Conservation (phyloP, 768 basidiomycete species). For the Tubosaeta sp. region DNA sequence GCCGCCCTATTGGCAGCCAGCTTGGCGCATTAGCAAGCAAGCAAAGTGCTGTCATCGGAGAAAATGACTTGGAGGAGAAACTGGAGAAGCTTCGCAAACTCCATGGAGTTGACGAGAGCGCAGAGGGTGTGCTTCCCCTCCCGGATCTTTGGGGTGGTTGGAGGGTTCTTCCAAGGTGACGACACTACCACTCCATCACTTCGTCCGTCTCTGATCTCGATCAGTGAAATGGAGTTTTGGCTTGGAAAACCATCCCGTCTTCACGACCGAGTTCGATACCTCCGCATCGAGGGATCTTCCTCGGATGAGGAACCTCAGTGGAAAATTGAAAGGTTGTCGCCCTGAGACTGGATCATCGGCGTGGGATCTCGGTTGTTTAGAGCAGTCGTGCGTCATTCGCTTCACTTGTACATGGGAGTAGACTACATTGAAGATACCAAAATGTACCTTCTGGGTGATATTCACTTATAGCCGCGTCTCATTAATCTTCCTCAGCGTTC, state of each 20-base stretch:
- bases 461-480: neutral
- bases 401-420: neutral
- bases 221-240: constrained; percentile 96
- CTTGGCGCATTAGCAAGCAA: constrained; percentile 92
- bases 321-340: constrained; percentile 77
- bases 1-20: constrained; percentile 76
- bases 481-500: neutral
- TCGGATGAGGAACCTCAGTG: constrained; percentile 52
- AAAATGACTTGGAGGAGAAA: constrained; percentile 62
- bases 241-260: constrained; percentile 91
- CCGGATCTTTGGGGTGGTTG: constrained; percentile 98
- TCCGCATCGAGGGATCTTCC: constrained; percentile 45
- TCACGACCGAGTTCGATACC: constrained; percentile 84
- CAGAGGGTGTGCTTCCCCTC: constrained; percentile 52
- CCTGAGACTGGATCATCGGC: constrained; percentile 37
- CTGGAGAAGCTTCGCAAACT: constrained; percentile 54
- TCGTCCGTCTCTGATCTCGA: constrained; percentile 5
- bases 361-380: neutral
- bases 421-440: constrained; percentile 12
- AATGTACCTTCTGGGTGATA: neutral
- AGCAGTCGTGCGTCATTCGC: neutral
- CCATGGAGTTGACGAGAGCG: constrained; percentile 47
- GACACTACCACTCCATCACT: neutral
- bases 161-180: constrained; percentile 86
- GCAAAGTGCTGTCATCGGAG: constrained; percentile 77